These are phyloP conservation scores for Amoebophrya sp. DNA, from an alignment of 169 alveolate genomes.

Conservation along the genomic window DNA sequence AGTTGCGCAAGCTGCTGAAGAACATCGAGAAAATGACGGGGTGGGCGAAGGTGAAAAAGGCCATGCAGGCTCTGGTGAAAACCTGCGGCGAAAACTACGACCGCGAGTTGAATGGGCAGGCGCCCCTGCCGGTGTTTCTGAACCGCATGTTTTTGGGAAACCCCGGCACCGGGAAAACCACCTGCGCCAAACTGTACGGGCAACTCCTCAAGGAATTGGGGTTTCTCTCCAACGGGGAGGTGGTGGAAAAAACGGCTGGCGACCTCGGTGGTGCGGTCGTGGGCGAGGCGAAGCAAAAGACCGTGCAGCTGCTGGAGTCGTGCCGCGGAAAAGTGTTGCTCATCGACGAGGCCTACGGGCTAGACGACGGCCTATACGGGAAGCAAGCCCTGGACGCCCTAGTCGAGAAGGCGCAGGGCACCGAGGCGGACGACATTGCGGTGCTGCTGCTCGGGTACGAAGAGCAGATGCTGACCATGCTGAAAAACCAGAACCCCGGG, in stretches of 20 bases:
- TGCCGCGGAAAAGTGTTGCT: constrained; percentile 38
- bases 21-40: constrained; percentile 33
- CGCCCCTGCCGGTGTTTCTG: constrained; percentile 33
- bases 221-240: constrained; percentile 38
- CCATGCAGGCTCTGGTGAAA: constrained; percentile 3
- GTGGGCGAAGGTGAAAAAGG: constrained; percentile 35
- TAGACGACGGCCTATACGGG: constrained; percentile 32
- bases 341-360: constrained; percentile 41
- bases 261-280: constrained; percentile 40
- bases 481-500: constrained; percentile 35
- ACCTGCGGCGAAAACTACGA: constrained; percentile 31
- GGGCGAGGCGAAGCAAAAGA: constrained; percentile 33
- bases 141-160: constrained; percentile 43
- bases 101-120: constrained; percentile 33
- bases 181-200: constrained; percentile 29
- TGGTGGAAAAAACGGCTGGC: constrained; percentile 38
- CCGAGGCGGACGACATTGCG: constrained; percentile 35
- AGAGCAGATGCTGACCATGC: constrained; percentile 39
- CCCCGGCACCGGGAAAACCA: constrained; percentile 43
- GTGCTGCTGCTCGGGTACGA: constrained; percentile 39
- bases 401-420: constrained; percentile 43
- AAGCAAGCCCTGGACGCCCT: constrained; percentile 39
- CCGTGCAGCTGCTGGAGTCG: neutral
- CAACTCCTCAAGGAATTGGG: constrained; percentile 41
- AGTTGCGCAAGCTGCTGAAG: neutral